Evolutionary conservation across 2,329 filamentous ascomycete genomes (phyloP), one percentile per base, ranked within the genome.

Genomic region (Canariomyces notabilis): DNA sequence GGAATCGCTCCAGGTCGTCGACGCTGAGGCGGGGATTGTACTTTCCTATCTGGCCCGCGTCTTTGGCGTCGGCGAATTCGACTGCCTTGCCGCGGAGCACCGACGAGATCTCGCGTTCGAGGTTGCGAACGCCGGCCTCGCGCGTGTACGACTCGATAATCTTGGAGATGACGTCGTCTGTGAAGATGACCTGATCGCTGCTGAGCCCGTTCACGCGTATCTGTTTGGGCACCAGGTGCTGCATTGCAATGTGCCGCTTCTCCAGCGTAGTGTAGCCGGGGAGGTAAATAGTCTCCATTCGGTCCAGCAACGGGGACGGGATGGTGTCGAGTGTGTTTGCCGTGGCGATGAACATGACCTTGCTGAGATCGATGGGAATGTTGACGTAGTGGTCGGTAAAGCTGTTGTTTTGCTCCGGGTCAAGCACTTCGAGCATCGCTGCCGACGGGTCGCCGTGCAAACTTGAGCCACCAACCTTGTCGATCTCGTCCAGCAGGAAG

Each of bases 361-460:
- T 96, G 70, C 89, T 95, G 16, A 98, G 76, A 63, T 98, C 93
- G 55, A 97, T 88, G 0, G 93, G 91, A 52, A 96, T 89, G 60
- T 90, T 90, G 64, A 98, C 81, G 64, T 97, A 98, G 68, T 98
- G 93, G 62, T 98, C 93, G 22, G 83, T 87, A 68, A 98, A 98
- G 8, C 82, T 85, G 66, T 94, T 80, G 62, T 98, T 98, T 69
- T 98, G 93, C 66, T 98, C 93, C 0, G 93, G 93, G 61, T 98
- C 93, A 37, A 98, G 75, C 9, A 98, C 93, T 66, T 98, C 93
- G 12, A 98, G 81, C 91, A 98, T 96, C 7, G 93, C 93, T 18
- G 93, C 93, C 16, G 89, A 94, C 3, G 93, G 93, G 61, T 98
- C 93, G 33, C 93, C 93, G 57, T 98, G 90, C 65, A 93, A 86